A percentile compares a stretch with the other conserved stretches of the same genome.
Evolutionary conservation across 1,284 basidiomycete genomes (phyloP).

Genomic region (Phlebopus sp.): DNA sequence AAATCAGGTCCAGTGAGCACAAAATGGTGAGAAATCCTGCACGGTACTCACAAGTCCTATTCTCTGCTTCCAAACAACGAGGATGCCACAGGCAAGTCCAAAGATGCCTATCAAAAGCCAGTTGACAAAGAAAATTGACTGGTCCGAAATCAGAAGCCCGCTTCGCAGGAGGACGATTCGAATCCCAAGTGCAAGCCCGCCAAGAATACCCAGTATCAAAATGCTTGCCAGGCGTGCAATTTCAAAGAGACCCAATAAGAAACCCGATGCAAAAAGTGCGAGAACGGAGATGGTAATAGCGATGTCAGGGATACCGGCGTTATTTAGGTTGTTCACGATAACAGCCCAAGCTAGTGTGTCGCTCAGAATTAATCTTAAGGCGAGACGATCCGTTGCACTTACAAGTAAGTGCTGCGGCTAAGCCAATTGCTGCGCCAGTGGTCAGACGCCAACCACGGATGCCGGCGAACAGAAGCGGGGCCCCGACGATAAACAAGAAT

Average conservation of each 20-base stretch:
- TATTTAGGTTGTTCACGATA: conserved; percentile 52
- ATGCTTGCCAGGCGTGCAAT: conserved; percentile 47
- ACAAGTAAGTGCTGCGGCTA: conserved; percentile 49
- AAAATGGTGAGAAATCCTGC: background rate
- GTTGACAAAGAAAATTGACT: conserved; percentile 41
- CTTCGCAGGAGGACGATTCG: conserved; percentile 51
- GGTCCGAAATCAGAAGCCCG: conserved; percentile 44
- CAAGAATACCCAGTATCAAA: conserved; percentile 43
- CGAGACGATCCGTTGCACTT: conserved; percentile 20
- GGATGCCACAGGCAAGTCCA: conserved; percentile 39
- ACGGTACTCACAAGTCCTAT: conserved; percentile 48
- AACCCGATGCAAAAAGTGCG: conserved; percentile 48
- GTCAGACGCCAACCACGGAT: conserved; percentile 55
- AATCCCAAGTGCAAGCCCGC: conserved; percentile 56
- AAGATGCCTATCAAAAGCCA: conserved; percentile 50
- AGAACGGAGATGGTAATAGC: conserved; percentile 48
- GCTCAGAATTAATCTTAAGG: conserved; percentile 7
- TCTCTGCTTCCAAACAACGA: conserved; percentile 45
- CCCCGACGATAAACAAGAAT: conserved; percentile 49
- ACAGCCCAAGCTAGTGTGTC: conserved; percentile 52
- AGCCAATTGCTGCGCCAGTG: conserved; percentile 50
- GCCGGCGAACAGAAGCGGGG: conserved; percentile 53
- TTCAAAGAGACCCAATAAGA: conserved; percentile 49
- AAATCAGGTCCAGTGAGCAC: conserved; percentile 3
- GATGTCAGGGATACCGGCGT: conserved; percentile 49